Base-by-base conservation (phyloP, 257 asterid species). In the Przewalskia tangutica region DNA sequence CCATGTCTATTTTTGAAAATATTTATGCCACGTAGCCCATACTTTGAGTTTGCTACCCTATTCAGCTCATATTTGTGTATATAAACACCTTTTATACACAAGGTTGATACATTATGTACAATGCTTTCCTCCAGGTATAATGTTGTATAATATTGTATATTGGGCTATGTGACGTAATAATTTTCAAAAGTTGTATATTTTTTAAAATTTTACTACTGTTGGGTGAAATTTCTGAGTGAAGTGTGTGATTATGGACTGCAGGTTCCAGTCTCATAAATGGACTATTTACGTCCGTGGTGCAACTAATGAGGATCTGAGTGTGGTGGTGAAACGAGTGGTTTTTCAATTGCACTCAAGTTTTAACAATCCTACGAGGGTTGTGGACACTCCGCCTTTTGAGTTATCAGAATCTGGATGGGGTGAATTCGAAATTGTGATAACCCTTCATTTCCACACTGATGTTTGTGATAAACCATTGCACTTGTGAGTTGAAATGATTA, bases 321-420 rank as follows among this genome's bases (percentile, higher is more conserved):
- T 89, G 77, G 97, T 92, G 83, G 81, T 95, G 42, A 93, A 91
- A 89, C 93, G 95, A 58, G 98, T 81, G 36, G 94, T 91, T 82
- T 95, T 95, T 84, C 97, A 95, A 82, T 68, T 95, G 91, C 98
- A 95, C 87, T 90, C 98, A 64, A 95, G 97, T 87, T 95, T 95
- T 79, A 93, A 90, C 83, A 93, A 93, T 86, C 97, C 98, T 59
- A 92, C 91, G 9, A 90, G 98, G 91, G 80, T 90, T 32, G 81
- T 93, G 55, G 97, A 95, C 44, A 62, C 77, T 55, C 93, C 98
- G 0, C 98, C 98, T 76, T 95, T 92, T 36, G 98, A 93, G 90
- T 84, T 95, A 67, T 93, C 98, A 0, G 98, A 93, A 86, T 91
- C 87, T 58, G 98, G 98, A 80, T 95, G 98, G 98, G 98, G 98